phyloP scores from a whole-genome alignment of 1,139 yeast species.

The Pneumocystis jirovecii region DNA sequence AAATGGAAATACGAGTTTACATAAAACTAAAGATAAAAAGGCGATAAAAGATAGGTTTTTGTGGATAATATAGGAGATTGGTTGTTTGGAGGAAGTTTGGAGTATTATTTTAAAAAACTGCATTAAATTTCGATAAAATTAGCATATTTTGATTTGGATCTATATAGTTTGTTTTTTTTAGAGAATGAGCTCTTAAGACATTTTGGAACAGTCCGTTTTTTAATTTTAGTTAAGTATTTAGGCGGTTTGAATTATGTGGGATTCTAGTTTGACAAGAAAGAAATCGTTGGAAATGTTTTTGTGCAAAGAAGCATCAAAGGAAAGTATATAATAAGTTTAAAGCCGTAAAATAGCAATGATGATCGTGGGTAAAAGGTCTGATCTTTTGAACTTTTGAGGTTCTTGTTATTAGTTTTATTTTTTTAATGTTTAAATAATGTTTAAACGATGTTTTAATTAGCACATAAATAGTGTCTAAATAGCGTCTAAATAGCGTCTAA shows the following conservation, averaged over 20 bases:
- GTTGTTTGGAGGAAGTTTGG: background rate
- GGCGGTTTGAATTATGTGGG: background rate
- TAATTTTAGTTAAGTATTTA: too few species aligned
- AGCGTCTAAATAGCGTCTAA: too few species aligned
- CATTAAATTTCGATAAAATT: background rate
- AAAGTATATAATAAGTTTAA: background rate
- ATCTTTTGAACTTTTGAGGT: background rate
- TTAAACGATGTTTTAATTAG: background rate
- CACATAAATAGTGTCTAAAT: too few species aligned
- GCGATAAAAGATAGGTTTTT: background rate
- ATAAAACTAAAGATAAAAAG: too few species aligned
- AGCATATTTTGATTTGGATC: too few species aligned
- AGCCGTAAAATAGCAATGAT: background rate
- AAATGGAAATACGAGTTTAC: too few species aligned
- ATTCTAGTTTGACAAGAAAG: background rate
- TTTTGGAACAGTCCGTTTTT: background rate
- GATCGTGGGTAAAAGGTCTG: background rate
- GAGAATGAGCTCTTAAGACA: background rate
- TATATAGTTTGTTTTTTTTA: background rate
- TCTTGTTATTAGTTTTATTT: background rate
- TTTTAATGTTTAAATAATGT: too few species aligned
- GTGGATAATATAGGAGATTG: background rate
- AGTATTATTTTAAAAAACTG: too few species aligned
- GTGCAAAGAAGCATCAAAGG: background rate
- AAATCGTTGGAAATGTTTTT: background rate